These are phyloP conservation scores for Anacardium occidentale DNA, from an alignment of 345 rosid species.

Conservation along the genomic window DNA sequence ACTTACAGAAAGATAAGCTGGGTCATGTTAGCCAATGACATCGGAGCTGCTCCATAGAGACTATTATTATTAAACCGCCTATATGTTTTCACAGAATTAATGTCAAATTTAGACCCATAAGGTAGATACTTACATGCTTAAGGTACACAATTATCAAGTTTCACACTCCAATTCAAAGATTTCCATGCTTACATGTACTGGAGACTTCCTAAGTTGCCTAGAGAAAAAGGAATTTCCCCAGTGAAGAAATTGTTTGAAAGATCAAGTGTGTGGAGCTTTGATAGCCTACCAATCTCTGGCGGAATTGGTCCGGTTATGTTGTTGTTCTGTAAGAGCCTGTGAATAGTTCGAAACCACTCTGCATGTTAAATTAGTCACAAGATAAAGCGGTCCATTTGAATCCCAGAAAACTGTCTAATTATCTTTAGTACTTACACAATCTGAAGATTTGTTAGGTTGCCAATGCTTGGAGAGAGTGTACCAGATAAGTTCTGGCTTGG, in stretches of 20 bases:
- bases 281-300: constrained; percentile 66
- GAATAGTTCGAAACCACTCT: not conserved
- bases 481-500: constrained; percentile 93
- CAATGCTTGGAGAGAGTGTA: constrained; percentile 79
- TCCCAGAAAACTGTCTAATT: not conserved
- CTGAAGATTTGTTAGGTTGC: constrained; percentile 83
- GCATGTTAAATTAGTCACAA: not conserved
- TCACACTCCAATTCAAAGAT: not conserved
- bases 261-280: constrained; percentile 83
- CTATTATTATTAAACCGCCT: constrained; percentile 96
- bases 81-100: constrained; percentile 8
- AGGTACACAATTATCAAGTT: not conserved
- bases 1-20: constrained; percentile 87
- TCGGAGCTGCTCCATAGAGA: constrained; percentile 68
- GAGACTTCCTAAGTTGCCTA: constrained; percentile 61
- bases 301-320: constrained; percentile 87
- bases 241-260: constrained; percentile 76
- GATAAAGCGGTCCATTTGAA: not conserved
- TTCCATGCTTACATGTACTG: constrained; percentile 73
- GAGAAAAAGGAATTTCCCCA: constrained; percentile 63
- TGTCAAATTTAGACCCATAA: constrained; percentile 6
- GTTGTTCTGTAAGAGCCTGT: constrained; percentile 81
- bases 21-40: constrained; percentile 77
- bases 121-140: not conserved
- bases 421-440: constrained; percentile 52